phyloP scores from a whole-genome alignment of 192 early-diverging fungal species.

The Gamsiella multidivaricata region DNA sequence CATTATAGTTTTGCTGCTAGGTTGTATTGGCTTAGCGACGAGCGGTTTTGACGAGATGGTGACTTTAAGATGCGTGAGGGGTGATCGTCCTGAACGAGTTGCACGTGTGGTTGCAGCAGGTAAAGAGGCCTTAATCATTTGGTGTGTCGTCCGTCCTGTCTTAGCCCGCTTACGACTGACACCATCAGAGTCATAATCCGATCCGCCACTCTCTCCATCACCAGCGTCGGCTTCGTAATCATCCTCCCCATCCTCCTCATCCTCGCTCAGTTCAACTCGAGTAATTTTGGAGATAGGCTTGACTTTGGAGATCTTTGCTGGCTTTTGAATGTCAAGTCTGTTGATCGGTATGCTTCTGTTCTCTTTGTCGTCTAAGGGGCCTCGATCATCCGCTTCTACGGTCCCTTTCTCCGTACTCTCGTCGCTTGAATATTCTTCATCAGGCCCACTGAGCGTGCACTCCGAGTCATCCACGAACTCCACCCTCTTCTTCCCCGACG shows the following conservation, averaged over 20 bases:
- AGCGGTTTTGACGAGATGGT: slow-evolving; percentile 46
- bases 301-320: not conserved
- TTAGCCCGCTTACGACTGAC: slow-evolving; percentile 14
- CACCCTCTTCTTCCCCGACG: slow-evolving; percentile 25
- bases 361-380: slow-evolving; percentile 8
- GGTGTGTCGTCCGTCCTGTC: slow-evolving; percentile 37
- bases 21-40: not conserved
- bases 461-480: slow-evolving; percentile 45
- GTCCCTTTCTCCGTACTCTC: not conserved
- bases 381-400: no score
- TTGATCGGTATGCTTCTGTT: no score
- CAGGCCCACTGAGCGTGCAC: slow-evolving; percentile 27
- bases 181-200: slow-evolving; percentile 33
- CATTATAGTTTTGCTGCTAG: not conserved
- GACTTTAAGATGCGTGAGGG: slow-evolving; percentile 16
- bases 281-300: not conserved
- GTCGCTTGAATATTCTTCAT: slow-evolving; percentile 8
- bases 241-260: slow-evolving; percentile 29
- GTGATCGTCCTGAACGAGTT: slow-evolving; percentile 33
- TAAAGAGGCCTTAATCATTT: slow-evolving; percentile 34
- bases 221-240: slow-evolving; percentile 15
- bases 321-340: no score
- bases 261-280: slow-evolving; percentile 3
- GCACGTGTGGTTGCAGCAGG: slow-evolving; percentile 15
- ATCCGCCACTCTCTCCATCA: slow-evolving; percentile 11